Percentiles rank a stretch among this genome's conserved stretches.
Conservation (phyloP, 768 basidiomycete species). For the Leccinum subgranulosum region DNA sequence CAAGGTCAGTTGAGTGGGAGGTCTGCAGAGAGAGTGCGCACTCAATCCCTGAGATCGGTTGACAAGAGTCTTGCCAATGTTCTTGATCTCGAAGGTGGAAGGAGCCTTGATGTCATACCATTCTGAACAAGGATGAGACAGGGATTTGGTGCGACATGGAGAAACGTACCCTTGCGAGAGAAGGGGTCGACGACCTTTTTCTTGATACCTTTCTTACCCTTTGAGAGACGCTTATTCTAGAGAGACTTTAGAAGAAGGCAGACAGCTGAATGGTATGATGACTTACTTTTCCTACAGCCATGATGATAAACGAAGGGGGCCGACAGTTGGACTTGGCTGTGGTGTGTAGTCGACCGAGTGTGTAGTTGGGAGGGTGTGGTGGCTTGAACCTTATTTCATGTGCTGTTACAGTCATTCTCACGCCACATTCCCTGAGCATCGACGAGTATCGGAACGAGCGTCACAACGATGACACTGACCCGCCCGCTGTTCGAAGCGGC, state of each 20-base stretch:
- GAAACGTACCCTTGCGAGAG: constrained; percentile 86
- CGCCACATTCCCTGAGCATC: constrained; percentile 23
- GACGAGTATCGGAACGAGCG: too few species aligned
- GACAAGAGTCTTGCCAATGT: constrained; percentile 97
- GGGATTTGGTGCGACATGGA: background rate
- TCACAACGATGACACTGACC: constrained; percentile 36
- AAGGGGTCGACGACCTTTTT: constrained; percentile 99
- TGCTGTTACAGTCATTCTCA: constrained; percentile 44
- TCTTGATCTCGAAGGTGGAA: constrained; percentile 93
- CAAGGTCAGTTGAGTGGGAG: constrained; percentile 1
- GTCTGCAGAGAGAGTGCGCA: constrained; percentile 44
- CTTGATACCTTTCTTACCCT: constrained; percentile 99
- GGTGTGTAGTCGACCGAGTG: constrained; percentile 25
- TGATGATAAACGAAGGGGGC: constrained; percentile 44
- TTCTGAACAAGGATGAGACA: constrained; percentile 47
- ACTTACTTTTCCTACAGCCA: constrained; percentile 89
- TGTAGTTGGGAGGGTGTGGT: constrained; percentile 27
- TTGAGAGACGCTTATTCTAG: constrained; percentile 96
- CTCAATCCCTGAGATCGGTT: constrained; percentile 98
- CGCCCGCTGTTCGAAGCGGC: constrained; percentile 59
- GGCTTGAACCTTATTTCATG: constrained; percentile 60
- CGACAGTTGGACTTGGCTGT: constrained; percentile 48
- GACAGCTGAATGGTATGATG: background rate
- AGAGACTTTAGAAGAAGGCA: constrained; percentile 1
- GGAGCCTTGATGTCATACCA: constrained; percentile 99